A percentile compares a stretch with the other conserved stretches of the same genome.
Conservation (phyloP, 805 yeast genomes). For the Sungouiella thailandica region DNA sequence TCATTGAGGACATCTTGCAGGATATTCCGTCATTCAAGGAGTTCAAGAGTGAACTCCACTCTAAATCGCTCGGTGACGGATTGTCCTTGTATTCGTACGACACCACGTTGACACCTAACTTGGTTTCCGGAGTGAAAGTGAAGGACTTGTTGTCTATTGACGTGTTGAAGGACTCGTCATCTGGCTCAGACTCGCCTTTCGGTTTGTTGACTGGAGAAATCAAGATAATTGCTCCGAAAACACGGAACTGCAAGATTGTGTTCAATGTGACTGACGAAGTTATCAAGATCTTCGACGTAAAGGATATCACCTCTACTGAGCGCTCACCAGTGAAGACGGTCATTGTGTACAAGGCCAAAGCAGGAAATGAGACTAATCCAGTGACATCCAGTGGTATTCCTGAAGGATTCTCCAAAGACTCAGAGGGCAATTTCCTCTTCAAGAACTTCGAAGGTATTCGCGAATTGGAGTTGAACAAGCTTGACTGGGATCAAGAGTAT, state of each 20-base stretch:
- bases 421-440: slow-evolving; percentile 42
- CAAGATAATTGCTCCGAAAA: slow-evolving; percentile 51
- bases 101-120: slow-evolving; percentile 42
- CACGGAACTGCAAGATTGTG: slow-evolving; percentile 57
- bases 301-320: no score
- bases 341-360: slow-evolving; percentile 42
- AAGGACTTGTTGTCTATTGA: slow-evolving; percentile 46
- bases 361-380: no score
- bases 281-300: slow-evolving; percentile 19
- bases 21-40: slow-evolving; percentile 64
- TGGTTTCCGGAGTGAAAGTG: slow-evolving; percentile 28
- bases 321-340: slow-evolving; percentile 63
- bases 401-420: slow-evolving; percentile 42
- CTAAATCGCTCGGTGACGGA: slow-evolving; percentile 40
- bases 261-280: slow-evolving; percentile 49
- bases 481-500: slow-evolving; percentile 53
- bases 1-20: slow-evolving; percentile 38
- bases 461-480: slow-evolving; percentile 57
- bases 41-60: slow-evolving; percentile 21
- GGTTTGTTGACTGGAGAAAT: slow-evolving; percentile 65
- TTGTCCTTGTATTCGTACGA: slow-evolving; percentile 50
- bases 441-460: slow-evolving; percentile 62
- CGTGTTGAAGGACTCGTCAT: slow-evolving; percentile 46
- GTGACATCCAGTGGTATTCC: slow-evolving; percentile 26
- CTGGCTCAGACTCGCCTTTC: slow-evolving; percentile 44